A percentile compares a stretch with the other conserved stretches of the same genome.
Evolutionary conservation across 371 early-diverging fungal genomes (phyloP).

Genomic region (Chytridiales sp.): DNA sequence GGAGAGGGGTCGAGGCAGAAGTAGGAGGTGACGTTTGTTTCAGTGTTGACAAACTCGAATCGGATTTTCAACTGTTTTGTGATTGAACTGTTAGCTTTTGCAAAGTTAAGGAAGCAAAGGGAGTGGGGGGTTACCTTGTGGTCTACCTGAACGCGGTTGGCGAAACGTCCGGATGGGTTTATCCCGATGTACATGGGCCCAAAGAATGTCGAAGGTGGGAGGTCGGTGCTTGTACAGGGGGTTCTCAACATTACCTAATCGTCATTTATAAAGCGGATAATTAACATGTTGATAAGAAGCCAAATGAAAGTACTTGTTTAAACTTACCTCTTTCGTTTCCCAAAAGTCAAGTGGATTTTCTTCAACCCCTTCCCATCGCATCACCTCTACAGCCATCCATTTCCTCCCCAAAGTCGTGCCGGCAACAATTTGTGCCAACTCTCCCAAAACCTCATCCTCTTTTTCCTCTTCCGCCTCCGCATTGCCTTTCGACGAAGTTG

Average conservation of each 20-base stretch:
- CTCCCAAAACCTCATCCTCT: neutral
- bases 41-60: neutral
- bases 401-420: slow-evolving; percentile 24
- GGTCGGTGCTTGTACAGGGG: slow-evolving; percentile 10
- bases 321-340: slow-evolving; percentile 13
- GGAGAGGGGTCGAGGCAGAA: neutral
- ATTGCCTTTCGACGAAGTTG: neutral
- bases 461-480: neutral
- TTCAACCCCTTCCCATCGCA: slow-evolving; percentile 27
- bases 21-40: neutral
- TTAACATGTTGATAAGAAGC: neutral
- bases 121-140: slow-evolving; percentile 21
- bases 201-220: slow-evolving; percentile 12
- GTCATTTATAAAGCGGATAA: neutral
- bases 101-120: neutral
- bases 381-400: slow-evolving; percentile 16
- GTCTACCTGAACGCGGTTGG: slow-evolving; percentile 27
- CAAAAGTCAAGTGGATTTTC: slow-evolving; percentile 21
- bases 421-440: slow-evolving; percentile 18
- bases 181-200: slow-evolving; percentile 17
- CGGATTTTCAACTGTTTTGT: neutral
- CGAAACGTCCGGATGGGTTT: slow-evolving; percentile 29
- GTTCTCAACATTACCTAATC: slow-evolving; percentile 7
- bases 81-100: neutral
- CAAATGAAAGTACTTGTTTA: neutral